Evolutionary conservation across 1,284 basidiomycete genomes (phyloP).

Genomic region (Athelia sp.): DNA sequence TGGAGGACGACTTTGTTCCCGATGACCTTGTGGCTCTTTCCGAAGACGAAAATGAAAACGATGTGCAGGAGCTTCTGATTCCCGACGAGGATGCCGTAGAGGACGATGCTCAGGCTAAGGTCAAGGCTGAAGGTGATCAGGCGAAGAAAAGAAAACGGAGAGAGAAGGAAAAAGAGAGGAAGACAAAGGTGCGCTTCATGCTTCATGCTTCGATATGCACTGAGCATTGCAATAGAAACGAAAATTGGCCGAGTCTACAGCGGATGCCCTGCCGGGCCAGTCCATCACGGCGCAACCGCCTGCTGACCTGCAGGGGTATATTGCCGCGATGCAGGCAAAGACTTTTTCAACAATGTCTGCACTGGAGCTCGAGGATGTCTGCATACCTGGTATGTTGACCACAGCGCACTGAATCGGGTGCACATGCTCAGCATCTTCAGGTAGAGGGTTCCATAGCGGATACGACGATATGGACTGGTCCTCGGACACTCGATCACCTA

Average conservation of each 20-base stretch:
- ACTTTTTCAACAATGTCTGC: constrained; percentile 58
- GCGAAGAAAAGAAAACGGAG: constrained; percentile 67
- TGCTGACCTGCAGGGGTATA: constrained; percentile 49
- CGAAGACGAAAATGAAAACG: constrained; percentile 41
- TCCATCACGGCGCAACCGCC: constrained; percentile 58
- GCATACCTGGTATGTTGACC: constrained; percentile 57
- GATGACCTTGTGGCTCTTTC: constrained; percentile 66
- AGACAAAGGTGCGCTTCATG: constrained; percentile 46
- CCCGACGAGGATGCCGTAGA: constrained; percentile 37
- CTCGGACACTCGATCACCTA: constrained; percentile 64
- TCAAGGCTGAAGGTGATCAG: constrained; percentile 22
- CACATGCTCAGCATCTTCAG: constrained; percentile 33
- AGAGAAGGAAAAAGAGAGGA: constrained; percentile 66
- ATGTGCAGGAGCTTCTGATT: constrained; percentile 35
- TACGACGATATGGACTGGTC: constrained; percentile 64
- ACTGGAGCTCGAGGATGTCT: constrained; percentile 69
- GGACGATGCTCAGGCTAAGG: constrained; percentile 17
- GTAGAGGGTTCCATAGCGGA: constrained; percentile 69
- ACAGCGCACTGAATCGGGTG: neutral
- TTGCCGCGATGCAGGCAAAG: constrained; percentile 58
- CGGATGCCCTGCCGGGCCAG: constrained; percentile 29
- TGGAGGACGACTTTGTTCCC: constrained; percentile 74
- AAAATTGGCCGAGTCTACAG: constrained; percentile 50
- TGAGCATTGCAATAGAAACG: constrained; percentile 63
- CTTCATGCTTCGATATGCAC: neutral